Evolutionary conservation across 345 rosid genomes (phyloP).

Genomic region (Rhizophora mangle): DNA sequence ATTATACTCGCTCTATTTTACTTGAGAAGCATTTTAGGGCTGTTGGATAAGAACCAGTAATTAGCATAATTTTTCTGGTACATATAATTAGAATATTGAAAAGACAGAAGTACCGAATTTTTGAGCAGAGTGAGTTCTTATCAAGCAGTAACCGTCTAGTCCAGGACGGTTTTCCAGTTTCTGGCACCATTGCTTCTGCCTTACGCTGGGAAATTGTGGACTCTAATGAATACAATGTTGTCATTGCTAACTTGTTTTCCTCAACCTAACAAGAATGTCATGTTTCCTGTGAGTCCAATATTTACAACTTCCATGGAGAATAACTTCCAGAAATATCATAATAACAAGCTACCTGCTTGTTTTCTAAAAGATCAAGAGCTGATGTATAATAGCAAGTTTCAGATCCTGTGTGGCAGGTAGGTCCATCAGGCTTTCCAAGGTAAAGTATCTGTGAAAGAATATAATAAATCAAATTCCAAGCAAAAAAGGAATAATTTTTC

Average conservation of each 20-base stretch:
- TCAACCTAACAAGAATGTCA: slow-evolving; percentile 38
- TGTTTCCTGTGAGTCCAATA: neutral
- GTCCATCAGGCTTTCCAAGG: slow-evolving; percentile 89
- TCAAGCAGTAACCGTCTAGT: slow-evolving; percentile 53
- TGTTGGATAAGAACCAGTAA: too few species aligned
- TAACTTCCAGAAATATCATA: neutral
- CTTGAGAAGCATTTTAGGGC: too few species aligned
- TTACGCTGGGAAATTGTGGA: slow-evolving; percentile 63
- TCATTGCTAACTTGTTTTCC: slow-evolving; percentile 49
- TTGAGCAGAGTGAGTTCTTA: slow-evolving; percentile 55
- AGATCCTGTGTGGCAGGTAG: slow-evolving; percentile 91
- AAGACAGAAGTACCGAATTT: slow-evolving; percentile 52
- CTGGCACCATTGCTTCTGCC: slow-evolving; percentile 47
- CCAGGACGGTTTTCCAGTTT: slow-evolving; percentile 79
- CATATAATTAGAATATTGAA: neutral
- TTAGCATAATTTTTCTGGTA: too few species aligned
- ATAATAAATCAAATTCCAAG: slow-evolving; percentile 7
- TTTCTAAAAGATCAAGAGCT: slow-evolving; percentile 38
- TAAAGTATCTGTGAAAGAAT: slow-evolving; percentile 64
- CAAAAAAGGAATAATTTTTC: neutral
- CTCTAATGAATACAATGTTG: slow-evolving; percentile 65
- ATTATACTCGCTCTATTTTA: too few species aligned
- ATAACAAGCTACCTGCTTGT: slow-evolving; percentile 41
- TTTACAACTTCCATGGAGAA: neutral
- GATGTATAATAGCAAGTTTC: slow-evolving; percentile 85